Base-by-base conservation (phyloP, 225 moss, liverwort and hornwort genomes). In the Physcomitrellopsis africana region DNA sequence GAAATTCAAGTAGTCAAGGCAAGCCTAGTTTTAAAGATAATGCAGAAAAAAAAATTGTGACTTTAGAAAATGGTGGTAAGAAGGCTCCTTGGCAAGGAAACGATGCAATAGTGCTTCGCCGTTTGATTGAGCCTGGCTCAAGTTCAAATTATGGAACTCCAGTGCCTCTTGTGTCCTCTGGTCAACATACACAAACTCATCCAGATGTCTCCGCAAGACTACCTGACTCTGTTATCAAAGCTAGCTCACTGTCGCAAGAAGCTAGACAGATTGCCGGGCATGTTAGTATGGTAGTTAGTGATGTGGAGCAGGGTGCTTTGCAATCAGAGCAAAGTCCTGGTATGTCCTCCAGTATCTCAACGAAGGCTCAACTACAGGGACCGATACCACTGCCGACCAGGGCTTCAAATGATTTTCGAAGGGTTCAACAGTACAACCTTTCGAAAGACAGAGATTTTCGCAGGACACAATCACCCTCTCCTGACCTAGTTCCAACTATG, bases 41-140 rank as follows among this genome's bases (percentile, higher is more conserved):
- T 53, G 70, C 44, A 51, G 77, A 26, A 16, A 81, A 65, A 29
- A 63, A 70, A 64, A 74, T 49, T 14, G 77, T 69, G 51, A 78
- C 15, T 9, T 9, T 54, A 17, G 90, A 94, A 55, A 67, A 55
- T 53, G 77, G 23, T 43, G 76, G 72, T 16, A 82, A 80, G 83
- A 91, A 87, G 72, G 73, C 44, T 70, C 82, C 79, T 11, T 93
- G 90, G 94, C 90, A 92, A 79, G 86, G 91, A 54, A 85, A 75
- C 58, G 91, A 94, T 61, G 81, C 79, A 26, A 81, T 80, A 22
- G 86, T 86, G 51, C 73, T 88, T 70, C 80, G 89, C 3, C 91
- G 90, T 24, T 68, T 93, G 68, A 81, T 85, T 68, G 93, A 94
- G 73, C 86, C 84, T 41, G 88, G 80, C 70, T 85, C 85, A 45